Evolutionary conservation across 768 basidiomycete species (phyloP), one percentile per base, ranked within the genome.

Genomic region (Lactarius indigo): DNA sequence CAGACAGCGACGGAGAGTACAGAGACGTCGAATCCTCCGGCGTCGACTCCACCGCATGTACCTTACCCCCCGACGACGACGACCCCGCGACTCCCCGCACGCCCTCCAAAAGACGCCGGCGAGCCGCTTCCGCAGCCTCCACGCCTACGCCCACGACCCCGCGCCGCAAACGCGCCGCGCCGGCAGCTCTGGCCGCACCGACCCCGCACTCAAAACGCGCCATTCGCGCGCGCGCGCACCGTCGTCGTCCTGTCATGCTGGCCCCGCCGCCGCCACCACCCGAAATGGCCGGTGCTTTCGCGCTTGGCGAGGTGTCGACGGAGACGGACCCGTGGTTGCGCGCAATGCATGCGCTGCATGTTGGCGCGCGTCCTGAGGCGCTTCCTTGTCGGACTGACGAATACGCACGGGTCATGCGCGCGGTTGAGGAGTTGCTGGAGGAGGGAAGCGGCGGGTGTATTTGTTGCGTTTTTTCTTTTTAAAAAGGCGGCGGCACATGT

Each of bases 391-490:
- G 97, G 56, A 91, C 94, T 64, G 86, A 87, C 57, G 94, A 98
- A 76, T 96, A 91, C 72, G 83, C 81, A 17, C 82, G 85, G 55
- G 89, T 98, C 28, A 72, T 95, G 71, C 81, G 84, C 28, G 85
- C 86, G 47, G 88, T 98, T 4, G 89, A 90, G 61, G 91, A 94
- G 68, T 79, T 96, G 35, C 79, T 99, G 15, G 94, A 97, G 66
- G 92, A 94, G 70, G 94, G 94, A 0, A 92, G 90, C 47, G 96
- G 96, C 1, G 96, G 96, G 20, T 99, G 97, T 76, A 82, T 99
- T 60, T 98, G 96, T 96, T 96, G 73, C 74, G 94, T 81, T 12
- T 64, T 56, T 30, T 18, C 15, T 26, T 2, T 12, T 62, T 55
- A 35, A 7, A 35, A 7, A 30, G 33, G 23, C 35, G 12, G 41